Percentiles rank a stretch among this genome's conserved stretches.
Conservation (phyloP, 2,329 filamentous ascomycete genomes). For the Thermomyces lanuginosus region DNA sequence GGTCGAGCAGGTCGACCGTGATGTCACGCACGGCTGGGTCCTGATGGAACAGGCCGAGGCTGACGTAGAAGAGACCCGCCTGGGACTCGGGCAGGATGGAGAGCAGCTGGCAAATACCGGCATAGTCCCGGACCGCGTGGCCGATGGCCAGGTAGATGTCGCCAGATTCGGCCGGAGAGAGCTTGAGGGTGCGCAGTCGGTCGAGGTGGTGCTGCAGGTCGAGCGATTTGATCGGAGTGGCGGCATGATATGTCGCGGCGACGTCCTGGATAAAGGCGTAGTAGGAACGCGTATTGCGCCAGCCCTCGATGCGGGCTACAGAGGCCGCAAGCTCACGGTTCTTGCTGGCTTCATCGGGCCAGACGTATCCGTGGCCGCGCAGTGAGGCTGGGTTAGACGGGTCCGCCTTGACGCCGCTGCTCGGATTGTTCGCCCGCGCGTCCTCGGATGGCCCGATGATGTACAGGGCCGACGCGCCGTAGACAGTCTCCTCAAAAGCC, state of each 20-base stretch:
- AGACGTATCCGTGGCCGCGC: constrained; percentile 84
- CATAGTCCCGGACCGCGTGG: constrained; percentile 60
- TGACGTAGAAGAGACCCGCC: constrained; percentile 78
- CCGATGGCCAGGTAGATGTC: constrained; percentile 74
- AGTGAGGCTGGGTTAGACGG: constrained; percentile 36
- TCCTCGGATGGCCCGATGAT: constrained; percentile 57
- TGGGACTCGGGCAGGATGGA: constrained; percentile 71
- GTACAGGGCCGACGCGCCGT: constrained; percentile 77
- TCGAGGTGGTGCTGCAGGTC: constrained; percentile 90
- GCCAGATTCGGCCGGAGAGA: constrained; percentile 57
- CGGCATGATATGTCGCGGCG: constrained; percentile 23
- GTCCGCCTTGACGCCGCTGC: constrained; percentile 22
- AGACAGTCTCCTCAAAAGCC: constrained; percentile 89
- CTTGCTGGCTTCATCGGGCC: constrained; percentile 67
- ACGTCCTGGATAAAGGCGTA: constrained; percentile 77
- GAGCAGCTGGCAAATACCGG: constrained; percentile 70
- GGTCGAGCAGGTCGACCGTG: constrained; percentile 63
- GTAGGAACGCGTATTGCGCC: constrained; percentile 89
- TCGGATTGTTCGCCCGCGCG: constrained; percentile 31
- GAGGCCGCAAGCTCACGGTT: constrained; percentile 79
- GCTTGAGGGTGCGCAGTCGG: constrained; percentile 64
- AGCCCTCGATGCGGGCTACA: constrained; percentile 84
- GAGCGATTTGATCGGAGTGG: constrained; percentile 24
- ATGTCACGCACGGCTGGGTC: constrained; percentile 60
- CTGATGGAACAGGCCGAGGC: constrained; percentile 81